Evolutionary conservation across 78 protist genomes (phyloP), one percentile per base, ranked within the genome.

Genomic region (Dictyostelium purpureum): DNA sequence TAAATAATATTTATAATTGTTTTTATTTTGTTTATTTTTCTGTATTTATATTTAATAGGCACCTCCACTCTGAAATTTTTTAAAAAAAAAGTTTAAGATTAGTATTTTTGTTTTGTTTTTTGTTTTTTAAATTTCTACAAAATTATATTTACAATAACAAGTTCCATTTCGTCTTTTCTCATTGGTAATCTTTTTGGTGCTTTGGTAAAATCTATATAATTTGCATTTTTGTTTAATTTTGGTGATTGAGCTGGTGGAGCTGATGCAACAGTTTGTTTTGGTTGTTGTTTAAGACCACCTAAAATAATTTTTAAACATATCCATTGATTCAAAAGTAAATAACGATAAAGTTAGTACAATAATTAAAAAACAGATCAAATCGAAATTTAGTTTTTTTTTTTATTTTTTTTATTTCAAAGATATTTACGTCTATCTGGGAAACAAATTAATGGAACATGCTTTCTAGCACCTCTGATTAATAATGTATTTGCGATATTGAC

Each of bases 391-490:
- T n/a, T n/a, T n/a, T n/a, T n/a, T n/a, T n/a, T n/a, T n/a, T n/a
- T n/a, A n/a, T n/a, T n/a, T n/a, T n/a, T n/a, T n/a, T n/a, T n/a
- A n/a, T n/a, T n/a, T n/a, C n/a, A n/a, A n/a, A n/a, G n/a, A n/a
- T n/a, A n/a, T n/a, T n/a, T n/a, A 56, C 42, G 45, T 85, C 92
- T 85, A 43, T 73, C 79, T 73, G 92, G 92, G 75, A 85, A 85
- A 71, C 57, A 65, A 47, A 85, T 85, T 6, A 73, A 61, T 24
- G 92, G 92, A 24, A 73, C 82, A 85, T 61, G 92, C 14, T 33
- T 18, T 40, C 76, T 42, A 6, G 47, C 76, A 16, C 51, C 47
- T 69, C 76, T 69, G 21, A 40, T 31, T 21, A 42, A 40, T 69
- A 69, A 69, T 38, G 28, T 35, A 31, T 42, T 33, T 40, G 52